Evolutionary conservation across 345 rosid genomes (phyloP).

Genomic region (Hevea brasiliensis): DNA sequence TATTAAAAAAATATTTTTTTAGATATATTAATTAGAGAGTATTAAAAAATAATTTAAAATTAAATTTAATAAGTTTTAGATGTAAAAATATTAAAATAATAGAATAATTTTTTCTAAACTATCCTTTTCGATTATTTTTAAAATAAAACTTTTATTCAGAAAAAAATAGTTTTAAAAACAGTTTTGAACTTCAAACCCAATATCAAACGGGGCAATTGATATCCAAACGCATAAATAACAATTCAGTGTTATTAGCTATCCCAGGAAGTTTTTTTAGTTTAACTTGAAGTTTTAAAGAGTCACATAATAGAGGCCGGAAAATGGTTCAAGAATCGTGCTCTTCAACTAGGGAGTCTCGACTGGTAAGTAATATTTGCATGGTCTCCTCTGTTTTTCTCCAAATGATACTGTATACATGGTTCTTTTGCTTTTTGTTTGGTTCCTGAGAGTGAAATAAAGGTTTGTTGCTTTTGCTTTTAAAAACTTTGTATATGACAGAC

Average conservation of each 20-base stretch:
- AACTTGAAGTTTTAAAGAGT: neutral
- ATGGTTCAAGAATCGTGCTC: constrained; percentile 32
- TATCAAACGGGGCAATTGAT: no score
- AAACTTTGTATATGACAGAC: no score
- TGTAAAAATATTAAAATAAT: no score
- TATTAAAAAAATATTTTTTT: no score
- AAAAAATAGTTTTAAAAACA: no score
- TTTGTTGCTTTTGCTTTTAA: neutral
- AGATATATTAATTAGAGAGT: no score
- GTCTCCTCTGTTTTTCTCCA: neutral
- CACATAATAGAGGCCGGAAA: neutral
- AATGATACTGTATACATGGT: neutral
- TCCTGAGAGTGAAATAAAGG: constrained; percentile 10
- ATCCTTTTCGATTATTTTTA: no score
- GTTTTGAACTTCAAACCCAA: no score
- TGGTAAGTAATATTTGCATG: constrained; percentile 16
- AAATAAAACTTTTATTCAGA: no score
- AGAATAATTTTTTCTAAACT: no score
- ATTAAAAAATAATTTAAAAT: no score
- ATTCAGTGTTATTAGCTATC: neutral
- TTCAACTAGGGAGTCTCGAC: constrained; percentile 21
- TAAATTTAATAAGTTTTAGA: no score
- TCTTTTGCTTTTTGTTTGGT: constrained; percentile 12
- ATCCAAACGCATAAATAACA: neutral
- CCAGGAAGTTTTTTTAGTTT: neutral